Percentiles rank a stretch among this genome's conserved stretches.
Evolutionary conservation across 1,284 basidiomycete species (phyloP).

Genomic region (Sparassis latifolia): DNA sequence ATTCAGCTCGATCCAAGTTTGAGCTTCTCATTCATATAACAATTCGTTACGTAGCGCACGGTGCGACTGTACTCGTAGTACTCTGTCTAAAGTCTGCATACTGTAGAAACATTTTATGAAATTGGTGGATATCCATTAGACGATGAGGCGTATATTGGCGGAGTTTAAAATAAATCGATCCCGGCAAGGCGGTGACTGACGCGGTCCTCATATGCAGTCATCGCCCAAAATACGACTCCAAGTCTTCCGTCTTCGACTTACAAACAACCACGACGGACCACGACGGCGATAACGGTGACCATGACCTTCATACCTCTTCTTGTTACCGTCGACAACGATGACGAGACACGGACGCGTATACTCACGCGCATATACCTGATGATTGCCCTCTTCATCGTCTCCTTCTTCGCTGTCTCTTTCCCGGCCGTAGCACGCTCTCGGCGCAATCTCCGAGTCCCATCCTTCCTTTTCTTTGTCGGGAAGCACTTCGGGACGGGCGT

Average conservation of each 20-base stretch:
- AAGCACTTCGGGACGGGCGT: conserved; percentile 82
- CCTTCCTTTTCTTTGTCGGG: conserved; percentile 66
- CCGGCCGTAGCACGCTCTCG: conserved; percentile 54
- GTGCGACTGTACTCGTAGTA: no score
- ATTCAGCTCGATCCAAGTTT: no score
- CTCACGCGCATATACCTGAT: conserved; percentile 18
- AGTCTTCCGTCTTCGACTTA: not conserved
- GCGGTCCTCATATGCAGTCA: not conserved
- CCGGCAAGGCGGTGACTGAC: not conserved
- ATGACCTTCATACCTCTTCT: not conserved
- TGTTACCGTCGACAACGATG: not conserved
- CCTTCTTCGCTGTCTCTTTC: conserved; percentile 51
- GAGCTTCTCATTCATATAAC: no score
- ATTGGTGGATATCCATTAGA: not conserved
- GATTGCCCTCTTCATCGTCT: conserved; percentile 29
- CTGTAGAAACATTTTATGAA: not conserved
- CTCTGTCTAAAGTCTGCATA: no score
- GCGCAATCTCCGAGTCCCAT: conserved; percentile 50
- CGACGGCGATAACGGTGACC: not conserved
- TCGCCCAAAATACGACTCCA: not conserved
- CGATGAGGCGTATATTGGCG: not conserved
- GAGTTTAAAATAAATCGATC: no score
- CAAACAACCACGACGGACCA: not conserved
- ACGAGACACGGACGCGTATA: not conserved
- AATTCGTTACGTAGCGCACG: no score